Evolutionary conservation across 2,329 filamentous ascomycete genomes (phyloP).

Genomic region (Alternaria infectoria): DNA sequence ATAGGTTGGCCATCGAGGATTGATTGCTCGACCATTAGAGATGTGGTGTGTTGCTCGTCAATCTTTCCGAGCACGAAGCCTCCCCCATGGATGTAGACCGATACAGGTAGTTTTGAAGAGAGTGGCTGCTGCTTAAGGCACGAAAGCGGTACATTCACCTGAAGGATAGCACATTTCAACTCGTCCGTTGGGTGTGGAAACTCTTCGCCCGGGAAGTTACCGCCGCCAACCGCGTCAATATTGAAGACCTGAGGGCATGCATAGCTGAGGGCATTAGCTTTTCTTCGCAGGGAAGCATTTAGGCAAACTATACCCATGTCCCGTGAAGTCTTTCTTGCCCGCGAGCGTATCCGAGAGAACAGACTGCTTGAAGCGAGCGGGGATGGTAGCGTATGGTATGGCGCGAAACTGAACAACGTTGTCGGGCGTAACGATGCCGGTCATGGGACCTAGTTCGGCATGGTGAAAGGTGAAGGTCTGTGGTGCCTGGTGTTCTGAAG

Average conservation of each 20-base stretch:
- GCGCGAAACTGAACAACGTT: slow-evolving; percentile 36
- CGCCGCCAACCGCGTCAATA: slow-evolving; percentile 14
- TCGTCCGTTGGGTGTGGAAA: slow-evolving; percentile 11
- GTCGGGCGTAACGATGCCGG: slow-evolving; percentile 21
- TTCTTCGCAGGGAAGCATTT: neutral
- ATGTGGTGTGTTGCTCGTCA: slow-evolving; percentile 33
- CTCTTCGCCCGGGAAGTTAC: slow-evolving; percentile 16
- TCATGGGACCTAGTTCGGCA: slow-evolving; percentile 22
- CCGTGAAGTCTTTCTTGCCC: slow-evolving; percentile 18
- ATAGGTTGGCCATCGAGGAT: slow-evolving; percentile 21
- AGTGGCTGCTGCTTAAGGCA: slow-evolving; percentile 6
- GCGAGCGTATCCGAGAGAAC: slow-evolving; percentile 12
- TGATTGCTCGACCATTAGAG: slow-evolving; percentile 30
- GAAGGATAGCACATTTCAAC: slow-evolving; percentile 25
- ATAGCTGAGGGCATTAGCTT: slow-evolving; percentile 11
- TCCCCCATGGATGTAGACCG: slow-evolving; percentile 61
- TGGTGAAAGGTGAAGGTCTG: slow-evolving; percentile 25
- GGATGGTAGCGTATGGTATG: slow-evolving; percentile 28
- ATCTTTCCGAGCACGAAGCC: slow-evolving; percentile 52
- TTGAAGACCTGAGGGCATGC: slow-evolving; percentile 26
- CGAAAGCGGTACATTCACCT: slow-evolving; percentile 30
- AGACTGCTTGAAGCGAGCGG: slow-evolving; percentile 31
- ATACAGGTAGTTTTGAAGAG: slow-evolving; percentile 51
- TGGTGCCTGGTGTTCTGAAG: neutral
- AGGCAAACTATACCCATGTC: slow-evolving; percentile 17